A percentile compares a stretch with the other conserved stretches of the same genome.
Conservation (phyloP, 2,329 filamentous ascomycete genomes). For the Aaosphaeria pasadenensis region DNA sequence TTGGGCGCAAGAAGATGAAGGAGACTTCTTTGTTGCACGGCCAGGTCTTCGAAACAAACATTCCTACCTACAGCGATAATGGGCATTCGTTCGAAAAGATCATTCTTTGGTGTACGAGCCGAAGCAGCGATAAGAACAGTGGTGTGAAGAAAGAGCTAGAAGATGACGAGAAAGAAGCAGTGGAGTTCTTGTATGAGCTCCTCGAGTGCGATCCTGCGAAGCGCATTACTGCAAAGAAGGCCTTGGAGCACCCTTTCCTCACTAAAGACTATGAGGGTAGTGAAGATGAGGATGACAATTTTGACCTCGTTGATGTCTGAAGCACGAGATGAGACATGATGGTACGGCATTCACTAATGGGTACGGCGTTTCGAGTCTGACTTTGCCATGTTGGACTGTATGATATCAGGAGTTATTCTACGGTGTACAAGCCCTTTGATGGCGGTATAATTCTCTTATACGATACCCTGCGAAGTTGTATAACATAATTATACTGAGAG, state of each 20-base stretch:
- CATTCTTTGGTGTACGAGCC: slow-evolving; percentile 88
- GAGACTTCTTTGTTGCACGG: slow-evolving; percentile 79
- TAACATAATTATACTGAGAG: slow-evolving; percentile 7
- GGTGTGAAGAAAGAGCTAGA: slow-evolving; percentile 51
- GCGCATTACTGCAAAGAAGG: slow-evolving; percentile 72
- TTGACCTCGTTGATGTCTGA: slow-evolving; percentile 23
- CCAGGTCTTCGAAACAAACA: slow-evolving; percentile 86
- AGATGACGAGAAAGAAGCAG: slow-evolving; percentile 67
- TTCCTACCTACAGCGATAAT: slow-evolving; percentile 81
- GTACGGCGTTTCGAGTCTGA: no score
- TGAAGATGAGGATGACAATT: slow-evolving; percentile 33
- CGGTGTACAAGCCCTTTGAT: not conserved
- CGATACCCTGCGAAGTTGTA: slow-evolving; percentile 31
- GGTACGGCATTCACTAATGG: slow-evolving; percentile 4
- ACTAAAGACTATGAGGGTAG: slow-evolving; percentile 25
- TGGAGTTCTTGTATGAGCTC: slow-evolving; percentile 68
- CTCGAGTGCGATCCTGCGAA: slow-evolving; percentile 73
- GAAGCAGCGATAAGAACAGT: slow-evolving; percentile 55
- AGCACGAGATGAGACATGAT: slow-evolving; percentile 2
- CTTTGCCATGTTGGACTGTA: slow-evolving; percentile 5
- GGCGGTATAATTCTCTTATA: slow-evolving; percentile 10
- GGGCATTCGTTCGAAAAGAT: slow-evolving; percentile 92
- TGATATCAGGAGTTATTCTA: slow-evolving; percentile 18
- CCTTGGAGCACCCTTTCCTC: slow-evolving; percentile 70
- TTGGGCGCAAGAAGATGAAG: slow-evolving; percentile 82